These are phyloP conservation scores for Botrytis hyacinthi DNA, from an alignment of 2,329 filamentous ascomycete genomes.

Conservation along the genomic window DNA sequence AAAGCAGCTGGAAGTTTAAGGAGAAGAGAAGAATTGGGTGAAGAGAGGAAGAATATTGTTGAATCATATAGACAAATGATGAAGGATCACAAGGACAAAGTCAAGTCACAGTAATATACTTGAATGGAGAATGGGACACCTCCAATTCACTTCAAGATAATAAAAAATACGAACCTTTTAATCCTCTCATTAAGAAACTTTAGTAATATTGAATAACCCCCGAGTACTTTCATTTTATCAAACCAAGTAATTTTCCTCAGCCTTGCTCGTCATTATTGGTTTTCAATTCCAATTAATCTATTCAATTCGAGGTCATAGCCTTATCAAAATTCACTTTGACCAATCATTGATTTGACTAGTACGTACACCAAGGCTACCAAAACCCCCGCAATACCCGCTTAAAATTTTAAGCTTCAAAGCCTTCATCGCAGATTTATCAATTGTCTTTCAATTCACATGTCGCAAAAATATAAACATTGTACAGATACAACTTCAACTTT, in stretches of 20 bases:
- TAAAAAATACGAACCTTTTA: neutral
- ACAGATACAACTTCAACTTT: constrained; percentile 5
- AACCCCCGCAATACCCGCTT: constrained; percentile 12
- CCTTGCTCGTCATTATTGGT: neutral
- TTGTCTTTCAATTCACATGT: constrained; percentile 2
- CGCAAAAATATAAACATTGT: constrained; percentile 4
- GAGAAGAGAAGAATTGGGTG: constrained; percentile 70
- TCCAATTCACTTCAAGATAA: neutral
- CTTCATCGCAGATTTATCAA: constrained; percentile 5
- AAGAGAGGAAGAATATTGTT: constrained; percentile 66
- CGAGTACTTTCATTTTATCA: neutral
- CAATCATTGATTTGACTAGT: neutral
- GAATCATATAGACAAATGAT: constrained; percentile 72
- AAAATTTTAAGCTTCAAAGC: constrained; percentile 11
- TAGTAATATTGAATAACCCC: too few relatives aligned
- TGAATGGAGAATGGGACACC: neutral
- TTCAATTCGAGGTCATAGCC: neutral
- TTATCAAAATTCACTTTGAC: neutral
- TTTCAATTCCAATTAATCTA: neutral
- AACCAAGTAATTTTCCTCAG: neutral
- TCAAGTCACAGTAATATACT: neutral
- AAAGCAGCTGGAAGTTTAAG: constrained; percentile 68
- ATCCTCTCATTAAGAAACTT: neutral
- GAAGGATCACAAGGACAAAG: constrained; percentile 44
- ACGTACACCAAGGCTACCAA: neutral